Evolutionary conservation across 2,329 filamentous ascomycete genomes (phyloP).

Genomic region (Fusarium camptoceras): DNA sequence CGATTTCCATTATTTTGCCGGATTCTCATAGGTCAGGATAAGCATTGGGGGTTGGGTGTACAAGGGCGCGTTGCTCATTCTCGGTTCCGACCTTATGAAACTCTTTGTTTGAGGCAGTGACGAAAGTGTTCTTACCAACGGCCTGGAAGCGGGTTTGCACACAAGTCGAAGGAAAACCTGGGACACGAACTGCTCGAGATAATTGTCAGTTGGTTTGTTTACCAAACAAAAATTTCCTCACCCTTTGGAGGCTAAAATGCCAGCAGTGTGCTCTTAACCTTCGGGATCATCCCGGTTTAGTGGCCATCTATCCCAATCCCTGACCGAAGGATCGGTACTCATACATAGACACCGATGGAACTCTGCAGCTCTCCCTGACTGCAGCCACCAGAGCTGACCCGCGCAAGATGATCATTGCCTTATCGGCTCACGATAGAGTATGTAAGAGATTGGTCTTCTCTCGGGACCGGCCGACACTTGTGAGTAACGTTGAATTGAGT

Average conservation of each 20-base stretch:
- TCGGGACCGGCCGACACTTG: constrained; percentile 45
- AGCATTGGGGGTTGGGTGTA: constrained; percentile 17
- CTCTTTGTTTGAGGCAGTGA: constrained; percentile 1
- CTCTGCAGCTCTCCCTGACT: constrained; percentile 36
- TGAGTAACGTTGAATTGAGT: constrained; percentile 35
- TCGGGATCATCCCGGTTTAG: constrained; percentile 30
- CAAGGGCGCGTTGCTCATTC: constrained; percentile 14
- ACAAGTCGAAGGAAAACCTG: not conserved
- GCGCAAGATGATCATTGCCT: constrained; percentile 41
- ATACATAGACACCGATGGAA: constrained; percentile 39
- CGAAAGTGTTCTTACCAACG: not conserved
- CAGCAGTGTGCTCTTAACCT: constrained; percentile 13
- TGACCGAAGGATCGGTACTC: constrained; percentile 42
- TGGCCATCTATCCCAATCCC: constrained; percentile 32
- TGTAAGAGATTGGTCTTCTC: constrained; percentile 27
- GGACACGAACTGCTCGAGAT: not conserved
- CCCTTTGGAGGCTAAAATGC: constrained; percentile 4
- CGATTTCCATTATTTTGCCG: constrained; percentile 14
- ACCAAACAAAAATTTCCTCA: not conserved
- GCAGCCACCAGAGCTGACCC: constrained; percentile 35
- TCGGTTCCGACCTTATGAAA: not conserved
- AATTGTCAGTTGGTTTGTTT: constrained; percentile 1
- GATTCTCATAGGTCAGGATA: constrained; percentile 22
- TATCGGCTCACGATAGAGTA: constrained; percentile 27
- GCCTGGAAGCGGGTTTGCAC: not conserved